Evolutionary conservation across 306 rosid genomes (phyloP).

Genomic region (Quercus dentata): DNA sequence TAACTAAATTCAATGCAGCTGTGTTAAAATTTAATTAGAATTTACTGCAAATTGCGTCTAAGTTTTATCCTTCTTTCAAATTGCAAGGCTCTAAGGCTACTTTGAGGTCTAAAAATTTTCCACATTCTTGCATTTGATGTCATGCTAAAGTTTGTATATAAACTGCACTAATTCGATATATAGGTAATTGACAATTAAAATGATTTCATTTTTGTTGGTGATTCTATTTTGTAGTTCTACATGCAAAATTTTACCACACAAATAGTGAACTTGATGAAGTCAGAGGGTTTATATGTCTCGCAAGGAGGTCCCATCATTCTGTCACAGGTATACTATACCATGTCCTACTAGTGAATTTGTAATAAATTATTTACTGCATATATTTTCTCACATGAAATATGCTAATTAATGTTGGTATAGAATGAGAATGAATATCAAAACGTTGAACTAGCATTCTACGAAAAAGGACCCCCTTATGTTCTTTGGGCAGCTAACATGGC

Average conservation of each 20-base stretch:
- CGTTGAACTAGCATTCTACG: conserved; percentile 47
- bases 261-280: conserved; percentile 68
- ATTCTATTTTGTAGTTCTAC: conserved; percentile 39
- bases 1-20: no score
- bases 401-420: conserved; percentile 16
- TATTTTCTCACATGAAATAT: background rate
- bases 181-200: no score
- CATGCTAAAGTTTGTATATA: no score
- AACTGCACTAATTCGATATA: no score
- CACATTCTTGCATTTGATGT: no score
- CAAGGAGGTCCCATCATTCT: conserved; percentile 85
- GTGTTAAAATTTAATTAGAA: no score
- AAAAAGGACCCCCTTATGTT: conserved; percentile 40
- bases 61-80: no score
- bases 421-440: conserved; percentile 75
- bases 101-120: no score
- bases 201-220: background rate
- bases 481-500: conserved; percentile 76
- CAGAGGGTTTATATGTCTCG: conserved; percentile 60
- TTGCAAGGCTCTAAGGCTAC: no score
- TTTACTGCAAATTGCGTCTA: no score
- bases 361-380: background rate
- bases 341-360: no score
- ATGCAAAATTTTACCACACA: conserved; percentile 75
- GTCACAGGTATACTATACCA: conserved; percentile 44